Evolutionary conservation across 331 rosid species (phyloP).

Genomic region (Stylosanthes scabra): DNA sequence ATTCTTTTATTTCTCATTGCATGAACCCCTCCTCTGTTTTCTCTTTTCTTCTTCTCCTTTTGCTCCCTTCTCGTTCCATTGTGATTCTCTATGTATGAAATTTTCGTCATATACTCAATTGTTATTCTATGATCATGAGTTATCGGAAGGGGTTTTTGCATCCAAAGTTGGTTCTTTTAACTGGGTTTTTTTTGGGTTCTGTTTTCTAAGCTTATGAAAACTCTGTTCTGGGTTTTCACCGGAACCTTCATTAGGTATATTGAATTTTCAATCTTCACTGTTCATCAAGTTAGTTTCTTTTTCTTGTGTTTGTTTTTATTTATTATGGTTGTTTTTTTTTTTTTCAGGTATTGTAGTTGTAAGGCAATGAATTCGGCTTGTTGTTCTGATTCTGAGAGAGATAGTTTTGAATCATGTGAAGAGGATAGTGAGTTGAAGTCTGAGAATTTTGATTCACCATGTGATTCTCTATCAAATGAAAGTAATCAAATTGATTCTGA

Average conservation of each 20-base stretch:
- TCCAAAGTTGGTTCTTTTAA: slow-evolving; percentile 42
- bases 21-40: background rate
- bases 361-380: slow-evolving; percentile 18
- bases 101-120: slow-evolving; percentile 40
- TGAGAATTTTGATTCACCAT: slow-evolving; percentile 15
- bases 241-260: slow-evolving; percentile 59
- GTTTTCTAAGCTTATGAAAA: slow-evolving; percentile 51
- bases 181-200: slow-evolving; percentile 48
- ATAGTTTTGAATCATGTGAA: slow-evolving; percentile 19
- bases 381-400: slow-evolving; percentile 28
- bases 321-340: background rate
- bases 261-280: background rate
- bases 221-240: slow-evolving; percentile 57
- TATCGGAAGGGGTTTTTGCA: slow-evolving; percentile 37
- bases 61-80: background rate
- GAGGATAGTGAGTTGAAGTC: slow-evolving; percentile 4
- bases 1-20: slow-evolving; percentile 36
- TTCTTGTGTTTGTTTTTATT: background rate
- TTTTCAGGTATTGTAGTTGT: slow-evolving; percentile 47
- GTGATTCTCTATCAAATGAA: slow-evolving; percentile 30
- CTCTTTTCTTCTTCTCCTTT: slow-evolving; percentile 41
- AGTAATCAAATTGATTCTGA: slow-evolving; percentile 37
- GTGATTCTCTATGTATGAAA: background rate
- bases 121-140: slow-evolving; percentile 47
- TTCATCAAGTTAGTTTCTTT: background rate